Percentiles rank a stretch among this genome's conserved stretches.
These are phyloP conservation scores for Huntiella bhutanensis DNA, from an alignment of 2,329 filamentous ascomycete species.

Conservation along the genomic window DNA sequence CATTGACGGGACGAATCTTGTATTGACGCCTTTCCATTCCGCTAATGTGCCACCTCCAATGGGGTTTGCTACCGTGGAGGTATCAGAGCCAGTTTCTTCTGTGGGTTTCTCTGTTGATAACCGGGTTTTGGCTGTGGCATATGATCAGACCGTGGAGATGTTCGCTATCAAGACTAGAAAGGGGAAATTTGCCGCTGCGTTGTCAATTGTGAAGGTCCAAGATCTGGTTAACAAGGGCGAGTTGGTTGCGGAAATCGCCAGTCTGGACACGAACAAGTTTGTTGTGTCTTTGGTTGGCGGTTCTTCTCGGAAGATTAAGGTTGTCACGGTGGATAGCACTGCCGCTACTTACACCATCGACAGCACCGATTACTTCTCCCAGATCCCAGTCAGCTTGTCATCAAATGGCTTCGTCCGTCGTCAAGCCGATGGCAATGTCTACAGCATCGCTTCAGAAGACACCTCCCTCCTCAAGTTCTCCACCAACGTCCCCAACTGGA, in stretches of 20 bases:
- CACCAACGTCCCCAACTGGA: conserved; percentile 20
- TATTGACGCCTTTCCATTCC: conserved; percentile 66
- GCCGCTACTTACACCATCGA: background rate
- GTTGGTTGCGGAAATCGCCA: conserved; percentile 3
- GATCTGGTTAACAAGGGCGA: background rate
- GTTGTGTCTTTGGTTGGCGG: background rate
- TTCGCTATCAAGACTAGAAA: conserved; percentile 49
- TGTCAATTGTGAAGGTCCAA: conserved; percentile 4
- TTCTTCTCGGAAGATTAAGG: background rate
- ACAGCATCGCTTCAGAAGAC: conserved; percentile 3
- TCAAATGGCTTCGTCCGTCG: conserved; percentile 5
- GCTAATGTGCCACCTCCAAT: conserved; percentile 87
- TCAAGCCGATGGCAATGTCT: conserved; percentile 5
- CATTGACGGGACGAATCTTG: conserved; percentile 62
- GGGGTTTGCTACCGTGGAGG: conserved; percentile 55
- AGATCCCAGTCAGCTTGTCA: conserved; percentile 1
- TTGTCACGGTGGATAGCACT: background rate
- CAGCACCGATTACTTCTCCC: background rate
- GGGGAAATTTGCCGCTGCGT: conserved; percentile 19
- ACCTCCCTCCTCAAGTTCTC: background rate
- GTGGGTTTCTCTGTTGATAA: conserved; percentile 52
- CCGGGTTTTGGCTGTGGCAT: conserved; percentile 51
- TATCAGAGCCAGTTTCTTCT: conserved; percentile 48
- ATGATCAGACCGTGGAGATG: conserved; percentile 44
- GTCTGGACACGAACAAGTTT: conserved; percentile 2